Evolutionary conservation across 2,329 filamentous ascomycete genomes (phyloP), one percentile per base, ranked within the genome.

Genomic region (Hymenoscyphus scutula): DNA sequence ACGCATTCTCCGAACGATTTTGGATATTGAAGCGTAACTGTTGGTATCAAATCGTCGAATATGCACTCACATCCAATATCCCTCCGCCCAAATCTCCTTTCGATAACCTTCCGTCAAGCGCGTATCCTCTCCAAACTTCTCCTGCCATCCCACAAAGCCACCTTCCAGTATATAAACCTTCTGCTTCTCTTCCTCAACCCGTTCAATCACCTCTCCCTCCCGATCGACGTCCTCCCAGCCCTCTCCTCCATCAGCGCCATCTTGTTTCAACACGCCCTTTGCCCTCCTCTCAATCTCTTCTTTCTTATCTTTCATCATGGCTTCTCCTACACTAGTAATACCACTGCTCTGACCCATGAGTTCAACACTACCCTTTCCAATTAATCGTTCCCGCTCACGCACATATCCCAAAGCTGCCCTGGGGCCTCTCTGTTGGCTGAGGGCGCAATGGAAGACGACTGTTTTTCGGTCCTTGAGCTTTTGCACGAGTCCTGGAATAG

Each of bases 391-490:
- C 55, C 86, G 81, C 77, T 92, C 89, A 38, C 89, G 80, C 64
- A 93, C 69, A 75, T 97, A 98, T 71, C 83, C 82, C 69, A 97
- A 77, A 3, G 95, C 95, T 3, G 94, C 92, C 58, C 84, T 84
- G 0, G 95, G 95, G 0, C 95, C 95, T 0, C 95, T 83, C 78
- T 97, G 90, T 79, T 98, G 95, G 69, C 89, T 94, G 61, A 98
- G 80, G 19, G 91, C 90, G 77, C 95, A 99, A 78, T 99, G 95
- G 76, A 99, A 99, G 1, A 99, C 85, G 15, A 99, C 92, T 11
- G 84, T 89, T 61, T 95, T 85, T 76, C 92, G 92, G 73, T 89
- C 86, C 67, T 86, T 80, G 56, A 97, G 83, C 53, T 84, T 87
- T 62, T 91, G 86, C 13, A 96, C 82, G n/a, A 99, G 85, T 66